Evolutionary conservation across 345 rosid genomes (phyloP), one percentile per base, ranked within the genome.

Genomic region (Excoecaria cochinchinensis): DNA sequence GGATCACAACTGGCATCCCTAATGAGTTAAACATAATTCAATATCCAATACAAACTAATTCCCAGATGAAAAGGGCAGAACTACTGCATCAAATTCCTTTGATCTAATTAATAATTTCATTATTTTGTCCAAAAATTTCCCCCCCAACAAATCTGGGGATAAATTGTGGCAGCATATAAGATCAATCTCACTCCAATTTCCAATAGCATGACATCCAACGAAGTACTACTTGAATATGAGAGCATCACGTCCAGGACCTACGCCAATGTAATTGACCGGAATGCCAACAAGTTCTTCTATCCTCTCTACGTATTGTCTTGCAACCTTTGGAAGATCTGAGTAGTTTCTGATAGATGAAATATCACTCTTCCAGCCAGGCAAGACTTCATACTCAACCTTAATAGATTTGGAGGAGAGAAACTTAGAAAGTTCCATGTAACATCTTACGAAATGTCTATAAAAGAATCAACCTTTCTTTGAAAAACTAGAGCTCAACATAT

Each of bases 191-290:
- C 39, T 8, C 57, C 16, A 53, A 53, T 44, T 44, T 44, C 5
- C 74, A 71, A 21, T 22, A 42, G n/a, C 50, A 53, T 25, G 24
- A 36, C 0, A 15, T 22, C 62, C 1, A n/a, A 15, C 17, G 56
- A 67, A 57, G 17, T 25, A 80, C 85, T 81, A 95, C 76, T 92
- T 95, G 82, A 69, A 84, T 71, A 92, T 92, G 70, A 95, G 97
- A 56, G 99, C 99, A 59, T 92, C 94, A 47, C 99, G 93, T 53
- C 97, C 94, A 0, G 99, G 97, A 4, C 97, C 99, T 5, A 91
- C 86, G 57, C 99, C 99, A 51, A 95, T 92, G 82, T 91, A 95
- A 80, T 92, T 86, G 75, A 95, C 71, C 0, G 95, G 94, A 38
- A 89, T 89, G 4, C 93, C 99, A 31, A 93, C 91, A 0, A 93